Evolutionary conservation across 1,284 basidiomycete genomes (phyloP).

Genomic region (Cystobasidium slooffiae): DNA sequence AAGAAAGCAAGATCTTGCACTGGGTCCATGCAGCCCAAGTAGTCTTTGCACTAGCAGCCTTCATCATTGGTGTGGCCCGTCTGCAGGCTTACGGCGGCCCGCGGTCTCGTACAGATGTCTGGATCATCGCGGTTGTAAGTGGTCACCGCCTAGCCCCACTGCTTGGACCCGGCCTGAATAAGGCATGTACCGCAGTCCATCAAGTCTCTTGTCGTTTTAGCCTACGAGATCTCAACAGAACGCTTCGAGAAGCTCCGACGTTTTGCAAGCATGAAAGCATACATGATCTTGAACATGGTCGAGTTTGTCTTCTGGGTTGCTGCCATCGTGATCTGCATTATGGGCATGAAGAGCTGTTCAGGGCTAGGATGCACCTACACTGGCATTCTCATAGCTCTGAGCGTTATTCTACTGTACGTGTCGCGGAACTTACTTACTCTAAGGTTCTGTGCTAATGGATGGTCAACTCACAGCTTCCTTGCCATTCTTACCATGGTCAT

Average conservation of each 20-base stretch:
- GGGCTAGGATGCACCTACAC: constrained; percentile 1
- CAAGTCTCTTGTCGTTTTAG: constrained; percentile 13
- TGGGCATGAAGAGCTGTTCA: constrained; percentile 8
- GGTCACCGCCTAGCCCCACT: neutral
- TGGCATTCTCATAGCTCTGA: neutral
- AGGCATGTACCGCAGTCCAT: neutral
- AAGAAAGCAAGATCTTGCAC: neutral
- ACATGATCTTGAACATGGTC: constrained; percentile 21
- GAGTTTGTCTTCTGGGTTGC: constrained; percentile 30
- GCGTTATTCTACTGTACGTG: neutral
- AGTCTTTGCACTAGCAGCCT: neutral
- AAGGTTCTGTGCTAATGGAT: too few relatives aligned
- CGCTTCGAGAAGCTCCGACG: neutral
- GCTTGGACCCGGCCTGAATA: neutral
- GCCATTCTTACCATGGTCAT: neutral
- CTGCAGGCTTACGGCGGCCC: neutral
- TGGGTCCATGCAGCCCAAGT: constrained; percentile 1
- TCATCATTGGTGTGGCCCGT: constrained; percentile 6
- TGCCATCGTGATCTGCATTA: neutral
- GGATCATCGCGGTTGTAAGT: constrained; percentile 8
- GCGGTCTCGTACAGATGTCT: constrained; percentile 2
- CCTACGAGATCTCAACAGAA: constrained; percentile 11
- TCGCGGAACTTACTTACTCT: too few relatives aligned
- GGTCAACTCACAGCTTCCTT: neutral
- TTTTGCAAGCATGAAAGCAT: constrained; percentile 1